These are phyloP conservation scores for Marchantia paleacea DNA, from an alignment of 225 moss, liverwort and hornwort genomes.

Conservation along the genomic window DNA sequence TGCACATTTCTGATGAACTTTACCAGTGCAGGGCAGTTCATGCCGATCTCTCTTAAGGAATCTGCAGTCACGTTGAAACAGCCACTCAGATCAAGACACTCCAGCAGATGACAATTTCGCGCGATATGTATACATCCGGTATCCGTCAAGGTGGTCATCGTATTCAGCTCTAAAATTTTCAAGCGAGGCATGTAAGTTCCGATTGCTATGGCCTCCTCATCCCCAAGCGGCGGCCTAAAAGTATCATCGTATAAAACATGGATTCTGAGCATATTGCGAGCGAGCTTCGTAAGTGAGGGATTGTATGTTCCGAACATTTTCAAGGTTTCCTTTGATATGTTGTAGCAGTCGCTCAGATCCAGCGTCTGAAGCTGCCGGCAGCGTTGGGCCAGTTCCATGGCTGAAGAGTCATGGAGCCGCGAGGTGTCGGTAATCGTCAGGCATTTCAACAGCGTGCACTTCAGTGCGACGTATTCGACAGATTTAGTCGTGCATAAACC, in stretches of 20 bases:
- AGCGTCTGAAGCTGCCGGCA: slow-evolving; percentile 5
- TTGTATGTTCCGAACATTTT: slow-evolving; percentile 3
- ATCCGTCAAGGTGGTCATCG: slow-evolving; percentile 17
- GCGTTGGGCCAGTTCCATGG: not conserved
- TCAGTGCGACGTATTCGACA: slow-evolving; percentile 2
- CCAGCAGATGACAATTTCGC: slow-evolving; percentile 15
- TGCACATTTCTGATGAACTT: too few species aligned
- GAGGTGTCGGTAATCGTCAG: slow-evolving; percentile 9
- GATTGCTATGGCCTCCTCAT: slow-evolving; percentile 30
- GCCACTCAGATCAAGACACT: slow-evolving; percentile 26
- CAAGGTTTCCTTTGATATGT: slow-evolving; percentile 1
- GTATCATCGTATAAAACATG: not conserved
- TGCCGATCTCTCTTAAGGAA: too few species aligned
- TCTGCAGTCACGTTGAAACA: not conserved
- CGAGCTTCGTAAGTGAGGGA: not conserved
- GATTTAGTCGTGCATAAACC: not conserved
- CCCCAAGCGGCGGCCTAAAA: slow-evolving; percentile 4
- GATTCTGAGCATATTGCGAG: slow-evolving; percentile 10
- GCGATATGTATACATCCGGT: slow-evolving; percentile 14
- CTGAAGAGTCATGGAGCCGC: not conserved
- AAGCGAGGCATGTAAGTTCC: slow-evolving; percentile 22
- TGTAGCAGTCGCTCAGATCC: slow-evolving; percentile 25
- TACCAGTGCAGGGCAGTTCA: too few species aligned
- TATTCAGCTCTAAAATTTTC: slow-evolving; percentile 28
- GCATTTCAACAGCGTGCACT: not conserved